phyloP scores from a whole-genome alignment of 176 grass and related monocot genomes.

The Phyllostachys edulis region DNA sequence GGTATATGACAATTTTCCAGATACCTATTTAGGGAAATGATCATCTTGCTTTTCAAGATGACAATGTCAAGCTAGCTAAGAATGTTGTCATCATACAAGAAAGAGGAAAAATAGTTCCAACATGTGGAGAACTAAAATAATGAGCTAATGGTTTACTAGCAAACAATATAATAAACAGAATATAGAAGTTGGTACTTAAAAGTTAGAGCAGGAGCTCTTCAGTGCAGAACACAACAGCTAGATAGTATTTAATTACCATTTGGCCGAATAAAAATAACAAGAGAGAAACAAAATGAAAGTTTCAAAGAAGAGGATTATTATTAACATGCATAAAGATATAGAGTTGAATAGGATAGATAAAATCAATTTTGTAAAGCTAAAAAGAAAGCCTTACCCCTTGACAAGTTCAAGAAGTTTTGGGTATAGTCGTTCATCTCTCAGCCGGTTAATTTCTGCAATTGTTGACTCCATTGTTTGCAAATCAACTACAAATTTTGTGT shows the following conservation, averaged over 20 bases:
- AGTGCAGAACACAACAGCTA: neutral
- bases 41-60: neutral
- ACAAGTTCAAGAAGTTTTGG: conserved; percentile 82
- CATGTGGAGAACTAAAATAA: neutral
- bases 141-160: neutral
- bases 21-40: conserved; percentile 12
- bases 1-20: neutral
- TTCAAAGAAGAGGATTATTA: neutral
- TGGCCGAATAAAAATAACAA: neutral
- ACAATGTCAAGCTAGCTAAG: neutral
- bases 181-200: neutral
- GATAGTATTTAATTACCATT: neutral
- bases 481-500: conserved; percentile 80
- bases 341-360: neutral
- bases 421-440: conserved; percentile 81
- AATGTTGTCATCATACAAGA: neutral
- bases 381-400: conserved; percentile 52
- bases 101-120: neutral
- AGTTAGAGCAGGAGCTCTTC: neutral
- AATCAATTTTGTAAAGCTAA: conserved; percentile 27
- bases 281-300: neutral
- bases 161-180: conserved; percentile 3
- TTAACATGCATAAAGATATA: neutral
- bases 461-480: conserved; percentile 83
- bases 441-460: conserved; percentile 73